These are phyloP conservation scores for Aspergillus carlsbadensis DNA, from an alignment of 495 filamentous ascomycete species.

Conservation along the genomic window DNA sequence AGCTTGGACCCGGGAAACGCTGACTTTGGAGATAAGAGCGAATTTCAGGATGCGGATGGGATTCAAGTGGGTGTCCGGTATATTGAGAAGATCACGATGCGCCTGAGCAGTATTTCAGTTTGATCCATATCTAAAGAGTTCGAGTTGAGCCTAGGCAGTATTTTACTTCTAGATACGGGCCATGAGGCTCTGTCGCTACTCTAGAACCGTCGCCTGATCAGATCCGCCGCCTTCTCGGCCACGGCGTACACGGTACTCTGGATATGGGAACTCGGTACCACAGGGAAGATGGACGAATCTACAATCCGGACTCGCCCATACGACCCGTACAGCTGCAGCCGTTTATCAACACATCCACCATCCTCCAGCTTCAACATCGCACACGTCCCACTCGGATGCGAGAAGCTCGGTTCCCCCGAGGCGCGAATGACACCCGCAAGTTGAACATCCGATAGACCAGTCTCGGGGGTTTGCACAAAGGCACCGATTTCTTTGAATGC, in stretches of 20 bases:
- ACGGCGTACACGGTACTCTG: slow-evolving; percentile 57
- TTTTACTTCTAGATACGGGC: too few relatives aligned
- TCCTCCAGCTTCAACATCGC: slow-evolving; percentile 55
- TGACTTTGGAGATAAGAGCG: slow-evolving; percentile 3
- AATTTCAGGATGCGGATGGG: slow-evolving; percentile 7
- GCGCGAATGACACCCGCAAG: background rate
- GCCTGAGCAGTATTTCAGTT: too few relatives aligned
- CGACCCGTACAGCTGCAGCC: slow-evolving; percentile 49
- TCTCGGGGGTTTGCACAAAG: background rate
- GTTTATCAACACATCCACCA: slow-evolving; percentile 47
- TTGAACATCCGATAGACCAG: background rate
- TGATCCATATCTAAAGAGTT: too few relatives aligned
- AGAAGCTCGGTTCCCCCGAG: slow-evolving; percentile 10
- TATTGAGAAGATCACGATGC: background rate
- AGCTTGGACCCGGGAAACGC: background rate
- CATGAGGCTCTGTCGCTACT: too few relatives aligned
- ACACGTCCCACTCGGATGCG: slow-evolving; percentile 48
- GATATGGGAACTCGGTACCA: slow-evolving; percentile 53
- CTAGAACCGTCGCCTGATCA: background rate
- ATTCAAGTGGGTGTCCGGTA: background rate
- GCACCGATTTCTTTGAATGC: background rate
- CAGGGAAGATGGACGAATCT: slow-evolving; percentile 57
- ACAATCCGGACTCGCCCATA: slow-evolving; percentile 45
- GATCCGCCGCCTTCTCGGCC: slow-evolving; percentile 52
- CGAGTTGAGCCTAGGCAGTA: too few relatives aligned